Evolutionary conservation across 2,329 filamentous ascomycete species (phyloP).

Genomic region (Colletotrichum sp.): DNA sequence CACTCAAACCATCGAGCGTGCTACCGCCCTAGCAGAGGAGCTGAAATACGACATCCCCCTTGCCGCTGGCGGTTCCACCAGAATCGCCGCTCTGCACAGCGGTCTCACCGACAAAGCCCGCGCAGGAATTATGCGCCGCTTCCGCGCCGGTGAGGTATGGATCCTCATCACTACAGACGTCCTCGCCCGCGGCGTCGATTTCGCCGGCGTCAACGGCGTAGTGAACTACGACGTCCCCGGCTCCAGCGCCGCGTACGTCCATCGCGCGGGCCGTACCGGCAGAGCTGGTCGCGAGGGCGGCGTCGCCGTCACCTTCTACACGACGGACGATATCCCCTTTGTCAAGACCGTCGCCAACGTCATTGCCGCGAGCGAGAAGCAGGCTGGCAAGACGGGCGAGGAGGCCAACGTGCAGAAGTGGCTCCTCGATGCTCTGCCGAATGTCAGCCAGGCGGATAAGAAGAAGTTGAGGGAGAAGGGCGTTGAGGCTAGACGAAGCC

Average conservation of each 20-base stretch:
- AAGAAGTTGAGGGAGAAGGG: conserved; percentile 83
- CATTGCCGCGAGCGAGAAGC: conserved; percentile 81
- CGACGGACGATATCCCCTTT: conserved; percentile 88
- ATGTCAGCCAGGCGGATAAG: conserved; percentile 82
- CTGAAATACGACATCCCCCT: conserved; percentile 93
- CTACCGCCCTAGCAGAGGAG: conserved; percentile 85
- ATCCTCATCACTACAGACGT: conserved; percentile 96
- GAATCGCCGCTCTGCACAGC: conserved; percentile 90
- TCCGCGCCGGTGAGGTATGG: conserved; percentile 93
- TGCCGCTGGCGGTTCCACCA: conserved; percentile 81
- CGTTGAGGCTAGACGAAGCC: conserved; percentile 70
- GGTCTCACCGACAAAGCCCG: conserved; percentile 79
- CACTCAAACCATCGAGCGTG: conserved; percentile 92
- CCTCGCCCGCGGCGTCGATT: conserved; percentile 90
- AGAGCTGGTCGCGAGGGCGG: conserved; percentile 87
- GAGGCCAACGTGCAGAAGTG: conserved; percentile 76
- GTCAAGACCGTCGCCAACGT: conserved; percentile 94
- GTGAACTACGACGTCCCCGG: conserved; percentile 97
- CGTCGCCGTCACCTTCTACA: conserved; percentile 92
- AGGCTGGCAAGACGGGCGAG: conserved; percentile 59
- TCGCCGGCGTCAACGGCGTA: conserved; percentile 92
- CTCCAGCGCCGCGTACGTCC: conserved; percentile 89
- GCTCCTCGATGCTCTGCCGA: conserved; percentile 86
- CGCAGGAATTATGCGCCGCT: conserved; percentile 83
- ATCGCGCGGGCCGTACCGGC: conserved; percentile 90